Evolutionary conservation across 2,329 filamentous ascomycete genomes (phyloP).

Genomic region (Penicillium janthinellum): DNA sequence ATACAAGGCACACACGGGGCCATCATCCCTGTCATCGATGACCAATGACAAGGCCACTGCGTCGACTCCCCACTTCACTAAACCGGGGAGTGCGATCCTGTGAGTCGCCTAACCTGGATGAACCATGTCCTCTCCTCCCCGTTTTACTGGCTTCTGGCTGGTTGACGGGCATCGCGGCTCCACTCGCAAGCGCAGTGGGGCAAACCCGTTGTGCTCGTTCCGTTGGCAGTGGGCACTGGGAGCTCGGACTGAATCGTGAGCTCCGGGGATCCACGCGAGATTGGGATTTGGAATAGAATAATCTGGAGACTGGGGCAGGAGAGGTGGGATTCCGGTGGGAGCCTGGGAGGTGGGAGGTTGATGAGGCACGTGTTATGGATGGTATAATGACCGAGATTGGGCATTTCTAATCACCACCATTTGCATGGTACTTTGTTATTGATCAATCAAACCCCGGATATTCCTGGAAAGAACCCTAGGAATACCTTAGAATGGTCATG

Average conservation of each 20-base stretch:
- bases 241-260: slow-evolving; percentile 20
- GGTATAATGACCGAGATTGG: neutral
- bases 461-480: neutral
- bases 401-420: neutral
- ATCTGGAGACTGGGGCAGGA: neutral
- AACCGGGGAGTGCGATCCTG: slow-evolving; percentile 15
- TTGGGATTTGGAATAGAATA: slow-evolving; percentile 17
- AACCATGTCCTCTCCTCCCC: neutral
- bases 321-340: neutral
- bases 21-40: neutral
- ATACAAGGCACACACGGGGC: neutral
- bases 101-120: slow-evolving; percentile 12
- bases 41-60: slow-evolving; percentile 14
- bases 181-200: slow-evolving; percentile 14
- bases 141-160: neutral
- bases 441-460: neutral
- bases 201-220: slow-evolving; percentile 24
- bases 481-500: neutral
- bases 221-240: slow-evolving; percentile 5
- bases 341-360: neutral
- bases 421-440: neutral
- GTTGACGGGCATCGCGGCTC: neutral
- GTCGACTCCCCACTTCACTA: neutral
- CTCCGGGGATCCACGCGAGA: slow-evolving; percentile 1
- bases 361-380: neutral